These are phyloP conservation scores for Cyclocybe cylindracea DNA, from an alignment of 768 basidiomycete genomes.

Conservation along the genomic window DNA sequence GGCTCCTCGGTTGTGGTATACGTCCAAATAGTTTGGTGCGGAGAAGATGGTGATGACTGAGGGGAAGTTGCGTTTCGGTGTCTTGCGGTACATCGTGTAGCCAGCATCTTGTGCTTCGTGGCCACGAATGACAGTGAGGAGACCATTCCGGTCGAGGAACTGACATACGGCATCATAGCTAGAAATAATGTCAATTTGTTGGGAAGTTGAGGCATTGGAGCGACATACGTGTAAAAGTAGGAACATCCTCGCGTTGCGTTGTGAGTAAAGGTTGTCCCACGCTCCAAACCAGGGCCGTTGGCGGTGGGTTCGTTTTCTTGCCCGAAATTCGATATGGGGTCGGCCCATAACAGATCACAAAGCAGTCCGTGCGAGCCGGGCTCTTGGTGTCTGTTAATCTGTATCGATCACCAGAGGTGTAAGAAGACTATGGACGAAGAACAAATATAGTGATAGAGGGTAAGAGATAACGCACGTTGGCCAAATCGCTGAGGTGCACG, in stretches of 20 bases:
- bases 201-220: background rate
- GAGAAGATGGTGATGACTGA: slow-evolving; percentile 98
- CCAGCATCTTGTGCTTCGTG: slow-evolving; percentile 98
- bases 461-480: slow-evolving; percentile 12
- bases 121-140: slow-evolving; percentile 93
- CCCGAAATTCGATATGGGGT: slow-evolving; percentile 89
- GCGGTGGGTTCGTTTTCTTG: slow-evolving; percentile 63
- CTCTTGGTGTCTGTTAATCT: slow-evolving; percentile 93
- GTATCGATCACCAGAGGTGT: slow-evolving; percentile 7
- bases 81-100: slow-evolving; percentile 94
- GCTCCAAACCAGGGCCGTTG: slow-evolving; percentile 53
- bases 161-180: slow-evolving; percentile 87
- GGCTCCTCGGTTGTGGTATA: slow-evolving; percentile 95
- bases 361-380: slow-evolving; percentile 90
- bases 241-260: slow-evolving; percentile 91
- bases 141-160: slow-evolving; percentile 89
- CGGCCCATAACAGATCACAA: slow-evolving; percentile 96
- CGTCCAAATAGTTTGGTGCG: slow-evolving; percentile 95
- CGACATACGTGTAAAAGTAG: slow-evolving; percentile 85
- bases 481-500: slow-evolving; percentile 67
- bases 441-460: background rate
- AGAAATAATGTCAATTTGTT: background rate
- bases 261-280: slow-evolving; percentile 67
- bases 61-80: slow-evolving; percentile 92
- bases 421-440: background rate